Evolutionary conservation across 257 asterid genomes (phyloP).

Genomic region (Agastache rugosa): DNA sequence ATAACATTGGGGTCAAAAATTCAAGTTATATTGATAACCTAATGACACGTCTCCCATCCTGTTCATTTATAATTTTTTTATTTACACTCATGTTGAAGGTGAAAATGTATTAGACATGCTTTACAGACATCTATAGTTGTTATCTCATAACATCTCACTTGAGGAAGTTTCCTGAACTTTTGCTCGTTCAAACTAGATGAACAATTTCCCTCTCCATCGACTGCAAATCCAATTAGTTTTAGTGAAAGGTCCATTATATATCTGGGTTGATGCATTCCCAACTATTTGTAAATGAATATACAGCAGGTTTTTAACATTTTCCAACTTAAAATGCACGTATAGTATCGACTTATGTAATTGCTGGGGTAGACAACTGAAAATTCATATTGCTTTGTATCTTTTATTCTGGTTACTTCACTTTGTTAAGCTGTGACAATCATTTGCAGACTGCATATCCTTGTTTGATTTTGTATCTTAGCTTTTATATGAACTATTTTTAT

Average conservation of each 20-base stretch:
- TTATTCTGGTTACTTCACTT: background rate
- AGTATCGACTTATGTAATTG: background rate
- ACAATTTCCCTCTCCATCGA: background rate
- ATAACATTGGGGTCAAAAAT: constrained; percentile 10
- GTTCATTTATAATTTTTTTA: background rate
- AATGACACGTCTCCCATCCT: background rate
- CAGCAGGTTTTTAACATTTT: background rate
- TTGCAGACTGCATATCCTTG: constrained; percentile 14
- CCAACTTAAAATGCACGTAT: background rate
- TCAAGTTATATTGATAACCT: background rate
- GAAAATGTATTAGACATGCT: background rate
- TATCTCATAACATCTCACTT: background rate
- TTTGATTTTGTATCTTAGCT: constrained; percentile 12
- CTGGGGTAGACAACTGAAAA: background rate
- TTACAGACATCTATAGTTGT: background rate
- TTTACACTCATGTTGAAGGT: background rate
- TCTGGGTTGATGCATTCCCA: constrained; percentile 9
- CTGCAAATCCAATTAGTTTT: background rate
- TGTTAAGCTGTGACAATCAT: background rate
- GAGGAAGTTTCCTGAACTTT: background rate
- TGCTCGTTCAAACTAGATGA: background rate
- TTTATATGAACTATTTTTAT: constrained; percentile 10
- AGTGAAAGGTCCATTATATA: constrained; percentile 3
- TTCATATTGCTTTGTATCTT: background rate
- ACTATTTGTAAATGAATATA: background rate